A percentile compares a stretch with the other conserved stretches of the same genome.
These are phyloP conservation scores for Rhododendron vialii DNA, from an alignment of 148 eudicot species.

Conservation along the genomic window DNA sequence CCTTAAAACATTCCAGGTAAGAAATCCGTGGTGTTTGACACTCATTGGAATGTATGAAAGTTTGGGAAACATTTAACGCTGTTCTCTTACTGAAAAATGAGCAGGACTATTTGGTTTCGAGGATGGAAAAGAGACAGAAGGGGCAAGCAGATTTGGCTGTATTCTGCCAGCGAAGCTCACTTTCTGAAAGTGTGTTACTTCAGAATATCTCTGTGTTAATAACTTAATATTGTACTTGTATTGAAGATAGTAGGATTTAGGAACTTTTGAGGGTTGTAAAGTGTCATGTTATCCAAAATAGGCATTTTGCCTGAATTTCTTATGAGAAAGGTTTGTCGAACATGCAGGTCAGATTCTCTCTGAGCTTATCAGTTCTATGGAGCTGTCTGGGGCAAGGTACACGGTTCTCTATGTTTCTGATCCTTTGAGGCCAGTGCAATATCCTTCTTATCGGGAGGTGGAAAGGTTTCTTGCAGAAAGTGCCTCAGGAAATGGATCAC, in stretches of 20 bases:
- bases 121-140: conserved; percentile 36
- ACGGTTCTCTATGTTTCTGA: conserved; percentile 77
- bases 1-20: conserved; percentile 53
- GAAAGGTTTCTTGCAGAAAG: conserved; percentile 83
- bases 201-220: not conserved
- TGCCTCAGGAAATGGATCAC: conserved; percentile 45
- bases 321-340: not conserved
- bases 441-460: conserved; percentile 43
- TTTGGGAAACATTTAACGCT: not conserved
- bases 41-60: not conserved
- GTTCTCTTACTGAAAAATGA: conserved; percentile 11
- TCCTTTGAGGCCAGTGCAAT: conserved; percentile 42
- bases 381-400: conserved; percentile 64
- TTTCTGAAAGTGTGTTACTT: conserved; percentile 52
- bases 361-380: conserved; percentile 57
- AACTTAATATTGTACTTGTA: not conserved
- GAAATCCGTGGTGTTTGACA: not conserved
- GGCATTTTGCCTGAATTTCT: not conserved
- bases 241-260: not conserved
- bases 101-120: conserved; percentile 64
- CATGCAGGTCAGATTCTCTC: conserved; percentile 63
- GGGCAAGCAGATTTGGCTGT: conserved; percentile 64
- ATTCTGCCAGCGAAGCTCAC: conserved; percentile 50
- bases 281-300: not conserved
- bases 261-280: not conserved